These are phyloP conservation scores for Hypoxylon subgilvum DNA, from an alignment of 495 filamentous ascomycete species.

Conservation along the genomic window DNA sequence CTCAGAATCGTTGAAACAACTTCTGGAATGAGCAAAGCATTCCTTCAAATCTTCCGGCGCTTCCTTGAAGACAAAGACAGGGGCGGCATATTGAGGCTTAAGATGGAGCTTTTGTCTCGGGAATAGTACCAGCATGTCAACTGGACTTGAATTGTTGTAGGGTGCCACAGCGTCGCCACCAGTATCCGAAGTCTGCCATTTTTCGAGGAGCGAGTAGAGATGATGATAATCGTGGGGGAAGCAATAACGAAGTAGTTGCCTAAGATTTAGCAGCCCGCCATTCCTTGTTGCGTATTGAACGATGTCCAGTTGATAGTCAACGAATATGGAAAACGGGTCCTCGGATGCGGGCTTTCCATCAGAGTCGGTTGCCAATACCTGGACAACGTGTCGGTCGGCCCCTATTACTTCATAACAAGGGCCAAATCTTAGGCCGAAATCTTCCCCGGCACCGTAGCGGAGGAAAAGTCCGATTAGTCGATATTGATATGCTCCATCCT, in stretches of 20 bases:
- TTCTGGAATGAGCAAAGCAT: conserved; percentile 5
- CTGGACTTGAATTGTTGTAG: not conserved
- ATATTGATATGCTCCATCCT: not conserved
- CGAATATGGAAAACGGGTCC: not conserved
- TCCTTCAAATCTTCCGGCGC: not conserved
- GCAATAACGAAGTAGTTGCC: conserved; percentile 7
- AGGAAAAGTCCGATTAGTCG: conserved; percentile 5
- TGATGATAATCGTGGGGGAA: conserved; percentile 2
- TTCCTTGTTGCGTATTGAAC: conserved; percentile 7
- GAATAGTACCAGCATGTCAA: not conserved
- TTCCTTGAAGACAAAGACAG: no score
- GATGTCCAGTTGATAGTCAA: conserved; percentile 18
- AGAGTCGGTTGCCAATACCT: not conserved
- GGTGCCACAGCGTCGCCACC: not conserved
- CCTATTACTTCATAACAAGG: conserved; percentile 11
- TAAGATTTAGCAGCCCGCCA: conserved; percentile 2
- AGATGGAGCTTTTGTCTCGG: conserved; percentile 4
- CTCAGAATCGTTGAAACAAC: conserved; percentile 11
- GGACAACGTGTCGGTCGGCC: conserved; percentile 1
- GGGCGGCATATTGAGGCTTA: no score
- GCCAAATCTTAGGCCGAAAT: conserved; percentile 1
- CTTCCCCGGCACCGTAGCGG: not conserved
- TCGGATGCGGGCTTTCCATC: not conserved
- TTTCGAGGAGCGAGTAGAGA: conserved; percentile 2
- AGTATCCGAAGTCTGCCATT: not conserved